Percentiles rank a stretch among this genome's conserved stretches.
Conservation (phyloP, 495 filamentous ascomycete genomes). For the Neurospora sp. region DNA sequence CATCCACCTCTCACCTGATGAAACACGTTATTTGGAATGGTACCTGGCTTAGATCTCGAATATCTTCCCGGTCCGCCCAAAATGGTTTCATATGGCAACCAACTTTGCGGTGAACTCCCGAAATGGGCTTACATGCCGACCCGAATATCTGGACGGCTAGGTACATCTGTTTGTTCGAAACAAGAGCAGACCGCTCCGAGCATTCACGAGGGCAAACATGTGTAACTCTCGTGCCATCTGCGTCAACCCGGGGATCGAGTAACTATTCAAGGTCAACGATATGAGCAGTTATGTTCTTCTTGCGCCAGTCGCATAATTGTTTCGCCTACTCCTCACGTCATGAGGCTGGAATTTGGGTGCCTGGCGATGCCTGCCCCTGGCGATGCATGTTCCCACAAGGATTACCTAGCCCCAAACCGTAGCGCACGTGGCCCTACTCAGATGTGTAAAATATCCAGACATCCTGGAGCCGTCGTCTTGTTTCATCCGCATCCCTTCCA, state of each 20-base stretch:
- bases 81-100: background rate
- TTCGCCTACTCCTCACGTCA: background rate
- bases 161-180: background rate
- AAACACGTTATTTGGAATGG: background rate
- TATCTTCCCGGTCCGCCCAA: background rate
- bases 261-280: background rate
- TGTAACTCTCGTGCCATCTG: background rate
- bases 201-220: background rate
- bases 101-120: background rate
- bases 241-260: background rate
- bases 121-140: background rate
- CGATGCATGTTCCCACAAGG: background rate
- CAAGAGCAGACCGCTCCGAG: background rate
- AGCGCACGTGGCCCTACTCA: background rate
- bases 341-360: background rate
- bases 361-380: background rate
- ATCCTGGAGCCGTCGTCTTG: no score
- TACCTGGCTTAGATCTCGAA: background rate
- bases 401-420: background rate
- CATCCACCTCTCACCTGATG: background rate
- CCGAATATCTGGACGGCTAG: background rate
- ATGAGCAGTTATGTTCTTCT: background rate
- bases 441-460: background rate
- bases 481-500: background rate
- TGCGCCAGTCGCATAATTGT: background rate